Evolutionary conservation across 2,329 filamentous ascomycete genomes (phyloP), one percentile per base, ranked within the genome.

Genomic region (Calycina marina): DNA sequence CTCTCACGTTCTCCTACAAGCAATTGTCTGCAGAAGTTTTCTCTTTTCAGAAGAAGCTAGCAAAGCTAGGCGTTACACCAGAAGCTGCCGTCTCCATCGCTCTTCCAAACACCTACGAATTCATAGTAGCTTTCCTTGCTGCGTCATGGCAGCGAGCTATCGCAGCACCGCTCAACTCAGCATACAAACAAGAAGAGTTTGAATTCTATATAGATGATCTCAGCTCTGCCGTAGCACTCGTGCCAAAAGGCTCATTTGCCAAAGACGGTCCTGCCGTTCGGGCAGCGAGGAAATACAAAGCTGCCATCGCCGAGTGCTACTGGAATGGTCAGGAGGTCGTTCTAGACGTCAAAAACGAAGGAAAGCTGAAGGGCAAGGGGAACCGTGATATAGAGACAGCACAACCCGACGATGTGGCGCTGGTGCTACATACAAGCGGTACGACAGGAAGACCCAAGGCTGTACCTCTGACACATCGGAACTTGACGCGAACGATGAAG

Each of bases 201-300:
- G 83, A 90, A 54, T 92, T 92, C 58, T 92, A 90, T 57, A 88
- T 93, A 49, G 77, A 85, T 42, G 83, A 93, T 52, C 65, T 92
- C 46, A 81, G 76, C 51, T 88, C 83, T 4, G 77, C 77, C 18
- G 61, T 92, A 37, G 70, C 84, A 18, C 63, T 92, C 20, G 77
- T 92, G 6, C 82, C 83, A 9, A 65, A 64, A 44, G 82, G 80
- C 11, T 71, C 76, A 10, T 80, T 72, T 47, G 62, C 63, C 8
- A 65, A 73, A 44, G 62, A 76, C 51, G 74, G 72, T 6, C 69
- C 80, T 9, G 81, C 78, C 15, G 79, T 90, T 16, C 69, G 72
- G 49, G 83, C 83, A 1, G 83, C 82, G 5, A 65, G 71, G 47
- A 83, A 76, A 60, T 86, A 83, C 60, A 69, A 79, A 38, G 79